Percentiles rank a stretch among this genome's conserved stretches.
Evolutionary conservation across 805 yeast species (phyloP).

Genomic region (Yarrowia sp.): DNA sequence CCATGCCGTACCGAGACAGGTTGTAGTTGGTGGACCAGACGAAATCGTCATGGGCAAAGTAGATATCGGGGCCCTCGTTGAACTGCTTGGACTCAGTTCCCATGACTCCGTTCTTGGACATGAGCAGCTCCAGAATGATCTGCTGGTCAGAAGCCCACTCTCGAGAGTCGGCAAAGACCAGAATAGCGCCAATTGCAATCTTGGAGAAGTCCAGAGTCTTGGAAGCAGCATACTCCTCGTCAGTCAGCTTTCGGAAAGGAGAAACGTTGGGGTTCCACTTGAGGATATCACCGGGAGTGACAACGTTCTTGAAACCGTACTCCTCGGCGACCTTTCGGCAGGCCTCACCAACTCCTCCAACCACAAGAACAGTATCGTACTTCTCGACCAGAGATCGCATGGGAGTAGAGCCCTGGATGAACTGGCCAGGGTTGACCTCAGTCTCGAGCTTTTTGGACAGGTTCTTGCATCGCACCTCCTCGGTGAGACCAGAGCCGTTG

Average conservation of each 20-base stretch:
- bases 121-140: conserved; percentile 74
- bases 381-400: conserved; percentile 75
- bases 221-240: conserved; percentile 60
- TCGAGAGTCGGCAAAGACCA: conserved; percentile 88
- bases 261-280: conserved; percentile 84
- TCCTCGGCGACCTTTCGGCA: conserved; percentile 79
- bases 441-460: conserved; percentile 59
- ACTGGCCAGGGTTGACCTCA: conserved; percentile 69
- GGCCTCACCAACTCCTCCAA: conserved; percentile 84
- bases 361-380: conserved; percentile 73
- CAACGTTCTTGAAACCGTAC: conserved; percentile 81
- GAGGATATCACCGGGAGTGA: conserved; percentile 77
- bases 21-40: conserved; percentile 90
- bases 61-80: conserved; percentile 77
- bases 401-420: conserved; percentile 92
- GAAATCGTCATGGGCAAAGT: conserved; percentile 88
- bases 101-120: conserved; percentile 77
- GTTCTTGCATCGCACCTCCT: conserved; percentile 68
- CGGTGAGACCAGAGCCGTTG: conserved; percentile 90
- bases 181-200: conserved; percentile 69
- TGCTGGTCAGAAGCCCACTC: conserved; percentile 95
- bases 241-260: conserved; percentile 76
- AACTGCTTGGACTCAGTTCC: conserved; percentile 71
- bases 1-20: conserved; percentile 87
- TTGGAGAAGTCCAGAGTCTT: conserved; percentile 61